Evolutionary conservation across 2,329 filamentous ascomycete species (phyloP), one percentile per base, ranked within the genome.

Genomic region (Colletotrichum karsti): DNA sequence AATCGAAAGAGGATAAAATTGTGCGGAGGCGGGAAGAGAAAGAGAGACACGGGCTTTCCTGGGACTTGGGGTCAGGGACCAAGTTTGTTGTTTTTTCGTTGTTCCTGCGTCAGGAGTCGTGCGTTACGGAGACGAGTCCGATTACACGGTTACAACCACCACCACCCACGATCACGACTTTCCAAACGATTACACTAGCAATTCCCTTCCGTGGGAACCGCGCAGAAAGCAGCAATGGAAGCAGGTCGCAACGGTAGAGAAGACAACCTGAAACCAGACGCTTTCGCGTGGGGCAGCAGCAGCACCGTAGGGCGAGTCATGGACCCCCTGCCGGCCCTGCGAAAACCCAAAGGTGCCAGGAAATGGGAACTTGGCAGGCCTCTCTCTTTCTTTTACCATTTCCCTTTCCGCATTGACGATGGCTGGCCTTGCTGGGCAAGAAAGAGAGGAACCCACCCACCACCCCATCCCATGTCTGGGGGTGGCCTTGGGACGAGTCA

Each of bases 341-440:
- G n/a, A n/a, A n/a, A n/a, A n/a, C n/a, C n/a, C n/a, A n/a, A n/a
- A n/a, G n/a, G n/a, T n/a, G n/a, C n/a, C n/a, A n/a, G n/a, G n/a
- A 35, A 35, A 9, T 5, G 5, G 10, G 26, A 33, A 51, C 26
- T 50, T 26, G 37, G 20, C 37, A 50, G 46, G 10, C 24, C 15
- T n/a, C 26, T 51, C 28, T 51, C 44, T 50, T 28, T 26, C 44
- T 9, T 3, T 46, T 24, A 13, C 42, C 24, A 46, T 46, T 24
- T 30, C 28, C 9, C 28, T 30, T 5, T 13, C 33, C 22, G 57
- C 57, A 50, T 62, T 66, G 57, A 50, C 48, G 30, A 41, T 20
- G 39, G 48, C 58, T 66, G 57, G 63, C 50, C 63, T 62, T 66
- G 50, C 57, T 55, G 63, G 63, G 63, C 63, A 13, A n/a, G n/a